Base-by-base conservation (phyloP, 2,329 filamentous ascomycete species). In the Ceratocystis ficicola region DNA sequence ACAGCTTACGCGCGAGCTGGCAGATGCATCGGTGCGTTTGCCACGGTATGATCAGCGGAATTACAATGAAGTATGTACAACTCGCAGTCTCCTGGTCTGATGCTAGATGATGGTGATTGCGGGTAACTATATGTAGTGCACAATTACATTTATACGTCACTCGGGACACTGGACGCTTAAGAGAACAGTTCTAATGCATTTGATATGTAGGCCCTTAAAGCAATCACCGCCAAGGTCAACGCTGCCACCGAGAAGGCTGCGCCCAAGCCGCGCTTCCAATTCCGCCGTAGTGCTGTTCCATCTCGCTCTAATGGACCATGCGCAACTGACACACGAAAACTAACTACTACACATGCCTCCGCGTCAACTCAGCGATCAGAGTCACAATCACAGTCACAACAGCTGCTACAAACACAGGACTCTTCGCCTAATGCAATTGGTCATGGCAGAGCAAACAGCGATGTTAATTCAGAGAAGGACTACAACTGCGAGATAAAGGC, bases 41-140 rank as follows among this genome's bases (percentile, higher is more conserved):
- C 91, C 94, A 2, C 85, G 90, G 6, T 95, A 96, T 73, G 94
- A 97, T 72, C 90, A 94, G 74, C 85, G 89, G 70, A 87, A 88
- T 28, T 97, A 96, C 73, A 83, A 86, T 55, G 86, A 92, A 77
- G 89, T 91, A 75, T 65, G 72, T 67, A 30, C 59, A 46, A n/a
- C 12, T 25, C 3, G 20, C 20, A 2, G 5, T 25, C 1, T 6
- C 28, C 12, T n/a, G 3, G 7, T n/a, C n/a, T 20, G 48, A 32
- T 2, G 30, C 6, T 32, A 32, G 30, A 32, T 32, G 30, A 7
- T 52, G 48, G 22, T 15, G 36, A 41, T 41, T 15, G 12, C 3
- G 36, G 36, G 36, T 12, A 15, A 41, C 36, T 12, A 41, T 15
- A 15, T 41, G 36, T 12, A 41, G 12, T 41, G 36, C 4, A 41